Evolutionary conservation across 306 rosid species (phyloP).

Genomic region (Carpinus viminea): DNA sequence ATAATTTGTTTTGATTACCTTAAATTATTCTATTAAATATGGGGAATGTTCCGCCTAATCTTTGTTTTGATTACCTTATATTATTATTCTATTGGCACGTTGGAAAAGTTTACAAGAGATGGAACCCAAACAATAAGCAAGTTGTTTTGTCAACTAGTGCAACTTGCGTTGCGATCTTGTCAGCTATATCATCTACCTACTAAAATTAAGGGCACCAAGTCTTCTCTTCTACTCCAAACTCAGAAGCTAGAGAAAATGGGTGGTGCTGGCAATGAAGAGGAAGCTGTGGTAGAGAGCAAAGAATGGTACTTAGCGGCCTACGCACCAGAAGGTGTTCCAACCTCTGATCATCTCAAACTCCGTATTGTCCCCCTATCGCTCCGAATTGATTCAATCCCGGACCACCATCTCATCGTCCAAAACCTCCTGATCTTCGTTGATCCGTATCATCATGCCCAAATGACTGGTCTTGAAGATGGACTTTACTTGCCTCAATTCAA

Average conservation of each 20-base stretch:
- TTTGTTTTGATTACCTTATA: no score
- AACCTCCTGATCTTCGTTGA: conserved; percentile 49
- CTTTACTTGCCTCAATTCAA: no score
- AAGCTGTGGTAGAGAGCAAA: conserved; percentile 36
- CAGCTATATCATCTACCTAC: not conserved
- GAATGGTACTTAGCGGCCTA: conserved; percentile 62
- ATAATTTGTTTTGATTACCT: no score
- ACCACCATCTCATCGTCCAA: conserved; percentile 38
- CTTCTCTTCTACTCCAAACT: not conserved
- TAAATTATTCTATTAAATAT: no score
- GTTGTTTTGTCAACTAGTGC: no score
- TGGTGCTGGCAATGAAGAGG: not conserved
- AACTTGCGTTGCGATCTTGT: no score
- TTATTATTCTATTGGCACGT: no score
- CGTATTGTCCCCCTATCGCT: conserved; percentile 35
- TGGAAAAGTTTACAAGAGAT: no score
- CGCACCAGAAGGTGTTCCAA: conserved; percentile 58
- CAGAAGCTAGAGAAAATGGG: conserved; percentile 13
- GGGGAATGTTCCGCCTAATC: no score
- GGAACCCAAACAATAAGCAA: no score
- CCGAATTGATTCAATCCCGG: conserved; percentile 44
- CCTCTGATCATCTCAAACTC: conserved; percentile 51
- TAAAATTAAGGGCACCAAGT: no score
- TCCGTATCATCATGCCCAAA: conserved; percentile 48
- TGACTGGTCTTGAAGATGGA: no score